These are phyloP conservation scores for Calonectria pseudoreteaudii DNA, from an alignment of 2,329 filamentous ascomycete genomes.

Conservation along the genomic window DNA sequence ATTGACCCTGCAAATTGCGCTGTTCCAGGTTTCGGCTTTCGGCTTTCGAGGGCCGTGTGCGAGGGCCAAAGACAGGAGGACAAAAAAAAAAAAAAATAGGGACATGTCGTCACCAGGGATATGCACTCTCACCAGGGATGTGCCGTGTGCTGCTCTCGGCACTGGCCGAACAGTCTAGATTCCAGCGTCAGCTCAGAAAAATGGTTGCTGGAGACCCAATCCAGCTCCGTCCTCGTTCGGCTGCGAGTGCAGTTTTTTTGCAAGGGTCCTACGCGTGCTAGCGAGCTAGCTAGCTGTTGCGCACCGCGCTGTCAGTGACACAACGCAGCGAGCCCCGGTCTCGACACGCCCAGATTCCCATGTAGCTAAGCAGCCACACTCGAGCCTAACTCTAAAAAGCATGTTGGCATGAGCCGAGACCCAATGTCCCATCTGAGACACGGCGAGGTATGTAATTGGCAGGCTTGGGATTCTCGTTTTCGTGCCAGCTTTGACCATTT, in stretches of 20 bases:
- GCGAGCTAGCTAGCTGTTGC: too few species aligned
- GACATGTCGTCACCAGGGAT: neutral
- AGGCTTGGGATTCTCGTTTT: too few species aligned
- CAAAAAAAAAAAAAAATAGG: neutral
- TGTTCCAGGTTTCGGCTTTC: neutral
- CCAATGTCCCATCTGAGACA: neutral
- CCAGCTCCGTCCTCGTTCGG: neutral
- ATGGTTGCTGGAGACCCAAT: neutral
- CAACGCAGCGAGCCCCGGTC: neutral
- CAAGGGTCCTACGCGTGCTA: neutral
- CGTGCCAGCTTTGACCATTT: neutral
- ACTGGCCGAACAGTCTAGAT: neutral
- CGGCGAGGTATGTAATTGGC: neutral
- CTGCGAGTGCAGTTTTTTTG: neutral
- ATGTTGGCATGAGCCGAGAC: neutral
- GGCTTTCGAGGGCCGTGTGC: neutral
- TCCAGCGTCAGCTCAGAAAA: neutral
- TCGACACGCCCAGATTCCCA: neutral
- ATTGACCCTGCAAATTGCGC: neutral
- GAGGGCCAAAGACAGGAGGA: neutral
- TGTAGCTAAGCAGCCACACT: neutral
- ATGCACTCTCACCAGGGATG: neutral
- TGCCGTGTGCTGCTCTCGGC: neutral
- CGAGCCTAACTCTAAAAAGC: neutral
- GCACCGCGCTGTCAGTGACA: neutral